Evolutionary conservation across 768 basidiomycete genomes (phyloP), one percentile per base, ranked within the genome.

Genomic region (Mycena indigotica): DNA sequence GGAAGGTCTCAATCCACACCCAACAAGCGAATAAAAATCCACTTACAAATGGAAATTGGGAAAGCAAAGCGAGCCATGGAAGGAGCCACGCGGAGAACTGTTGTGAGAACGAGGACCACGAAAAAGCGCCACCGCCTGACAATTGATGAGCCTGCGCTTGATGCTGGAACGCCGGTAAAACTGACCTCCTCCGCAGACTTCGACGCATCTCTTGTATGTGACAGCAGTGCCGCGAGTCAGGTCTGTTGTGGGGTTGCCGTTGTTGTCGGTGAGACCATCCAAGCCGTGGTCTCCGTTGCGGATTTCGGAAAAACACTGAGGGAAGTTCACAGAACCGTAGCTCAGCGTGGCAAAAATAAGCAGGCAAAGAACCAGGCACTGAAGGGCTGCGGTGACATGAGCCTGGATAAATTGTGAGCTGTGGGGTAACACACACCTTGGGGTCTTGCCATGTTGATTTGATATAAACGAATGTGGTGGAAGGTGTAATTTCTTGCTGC

Each of bases 41-140:
- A n/a, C n/a, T n/a, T n/a, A n/a, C n/a, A 24, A 80, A 82, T 0
- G 80, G 81, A n/a, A 82, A 73, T 46, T 80, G 80, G 0, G 80
- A 79, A 23, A 81, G 65, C 8, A 82, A 58, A 0, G 80, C 78
- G 15, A 82, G 71, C 71, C 77, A 80, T 5, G 80, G 80, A 5
- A 82, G 53, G 2, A 82, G 67, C 81, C 80, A 82, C 0, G 77
- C 60, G 8, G 71, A 67, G 61, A 75, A 79, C 46, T 77, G 68
- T 41, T 76, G 75, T 5, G 71, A 73, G 58, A 76, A 76, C 6
- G 62, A 52, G 1, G 69, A 63, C 75, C 74, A 75, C 13, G 60
- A 24, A 57, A 53, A 58, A 19, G 50, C 35, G 46, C 51, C 50
- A 1, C 52, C 38, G 23, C n/a, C n/a, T n/a, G n/a, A n/a, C n/a